Base-by-base conservation (phyloP, 768 basidiomycete species). In the Leccinum barrowsii region DNA sequence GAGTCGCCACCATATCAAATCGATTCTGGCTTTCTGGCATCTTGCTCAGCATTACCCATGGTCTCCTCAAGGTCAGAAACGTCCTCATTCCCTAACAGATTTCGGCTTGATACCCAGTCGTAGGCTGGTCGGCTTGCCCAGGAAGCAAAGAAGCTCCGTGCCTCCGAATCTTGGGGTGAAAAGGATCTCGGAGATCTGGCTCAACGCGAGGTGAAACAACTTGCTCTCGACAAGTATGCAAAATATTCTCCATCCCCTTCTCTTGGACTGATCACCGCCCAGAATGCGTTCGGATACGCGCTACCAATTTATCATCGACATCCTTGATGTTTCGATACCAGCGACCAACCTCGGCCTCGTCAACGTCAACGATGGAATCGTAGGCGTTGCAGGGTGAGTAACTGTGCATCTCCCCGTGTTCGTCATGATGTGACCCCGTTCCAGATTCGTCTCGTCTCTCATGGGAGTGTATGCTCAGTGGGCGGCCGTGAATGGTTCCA, bases 11-110 rank as follows among this genome's bases (percentile, higher is more conserved):
- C 71, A 75, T 81, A 8, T 85, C 92, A 3, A 90, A 89, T 74
- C 84, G 86, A 42, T 89, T 93, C 74, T 98, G 94, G 94, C 77
- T 95, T 19, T 80, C 87, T 4, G 95, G 94, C 0, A 94, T 98
- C 58, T 61, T 87, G 35, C 85, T 93, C 68, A 94, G 90, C 69
- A 78, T 96, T 26, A 74, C 82, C 17, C 85, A 89, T 68, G 81
- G 85, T 24, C 71, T 83, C 2, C 71, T 91, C 60, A 92, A 92
- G 79, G 90, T 86, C 61, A 35, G 71, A 52, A 35, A 17, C 35
- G 2, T 19, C n/a, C 7, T 22, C 2, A 0, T 0, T 26, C 3
- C 24, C 30, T 15, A 19, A 7, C 47, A 2, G 5, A 49, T 61
- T 1, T 17, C 26, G 26, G 10, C 47, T 55, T 44, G 50, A 19